Evolutionary conservation across 768 basidiomycete species (phyloP), one percentile per base, ranked within the genome.

Genomic region (Punctularia strigosozonata): DNA sequence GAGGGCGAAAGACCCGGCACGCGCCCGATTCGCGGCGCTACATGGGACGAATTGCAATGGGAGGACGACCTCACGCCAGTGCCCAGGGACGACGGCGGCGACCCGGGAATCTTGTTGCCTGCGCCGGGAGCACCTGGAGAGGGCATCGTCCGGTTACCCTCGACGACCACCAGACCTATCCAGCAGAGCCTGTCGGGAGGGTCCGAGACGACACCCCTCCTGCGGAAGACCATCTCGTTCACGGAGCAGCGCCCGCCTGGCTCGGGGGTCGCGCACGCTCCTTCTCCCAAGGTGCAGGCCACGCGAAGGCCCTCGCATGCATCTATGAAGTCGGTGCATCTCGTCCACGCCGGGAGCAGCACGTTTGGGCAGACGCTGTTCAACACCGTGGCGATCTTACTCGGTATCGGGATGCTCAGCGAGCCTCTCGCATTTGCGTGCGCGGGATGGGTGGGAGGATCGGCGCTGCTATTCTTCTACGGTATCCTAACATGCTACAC

Each of bases 361-460:
- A 50, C 49, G 15, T 52, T 52, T 36, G 39, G 43, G 13, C 50
- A 52, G 43, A 52, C 50, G 88, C 59, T 94, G n/a, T 90, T 90
- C 59, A 92, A 92, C 49, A 80, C 80, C 7, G 83, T 80, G 23
- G 87, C 87, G 12, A 83, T 91, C 24, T 62, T 94, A 8, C 65
- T 90, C 15, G 90, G 90, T 5, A 80, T 92, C 45, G 90, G 90
- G 4, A 80, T 94, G 68, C 68, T 92, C 14, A 87, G 87, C 10
- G 80, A 88, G 53, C 88, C 90, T 0, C 66, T 95, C 19, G 92
- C 92, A 0, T 94, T 95, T 50, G 77, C 90, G 1, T 88, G 87
- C 50, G 75, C 88, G 2, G 94, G 92, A 3, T 97, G 92, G 92
- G 60, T 80, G 14, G 63, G 69, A 25, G 92, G 94, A 1, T 80